phyloP scores from a whole-genome alignment of 305 asterid genomes.

The Nicotiana rustica region DNA sequence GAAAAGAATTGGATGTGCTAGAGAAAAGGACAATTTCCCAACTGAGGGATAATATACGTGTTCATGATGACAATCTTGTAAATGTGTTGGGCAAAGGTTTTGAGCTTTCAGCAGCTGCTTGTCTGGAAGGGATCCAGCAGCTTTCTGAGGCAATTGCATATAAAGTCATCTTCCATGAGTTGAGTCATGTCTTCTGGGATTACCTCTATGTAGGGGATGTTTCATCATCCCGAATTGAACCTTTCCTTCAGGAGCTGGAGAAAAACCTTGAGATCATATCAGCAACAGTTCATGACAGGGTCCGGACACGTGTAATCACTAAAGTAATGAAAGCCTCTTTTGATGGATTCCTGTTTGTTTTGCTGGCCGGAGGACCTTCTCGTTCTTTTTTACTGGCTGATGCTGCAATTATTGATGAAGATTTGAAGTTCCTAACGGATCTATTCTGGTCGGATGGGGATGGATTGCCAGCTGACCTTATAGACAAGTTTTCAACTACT shows the following conservation, averaged over 20 bases:
- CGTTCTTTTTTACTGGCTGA: constrained; percentile 68
- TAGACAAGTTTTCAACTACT: constrained; percentile 56
- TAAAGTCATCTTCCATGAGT: constrained; percentile 72
- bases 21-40: constrained; percentile 64
- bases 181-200: constrained; percentile 65
- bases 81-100: constrained; percentile 54
- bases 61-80: constrained; percentile 49
- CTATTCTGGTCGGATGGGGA: constrained; percentile 91
- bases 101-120: constrained; percentile 63
- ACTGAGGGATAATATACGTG: constrained; percentile 59
- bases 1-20: constrained; percentile 71
- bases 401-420: constrained; percentile 64
- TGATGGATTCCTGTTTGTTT: constrained; percentile 76
- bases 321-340: constrained; percentile 85
- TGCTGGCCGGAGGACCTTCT: constrained; percentile 84
- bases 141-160: constrained; percentile 79
- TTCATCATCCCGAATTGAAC: constrained; percentile 83
- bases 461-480: constrained; percentile 78
- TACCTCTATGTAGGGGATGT: constrained; percentile 68
- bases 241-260: constrained; percentile 86
- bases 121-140: constrained; percentile 76
- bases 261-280: constrained; percentile 71
- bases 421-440: constrained; percentile 69
- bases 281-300: constrained; percentile 76
- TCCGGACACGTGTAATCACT: constrained; percentile 80